These are phyloP conservation scores for Immersiella caudata DNA, from an alignment of 495 filamentous ascomycete species.

Conservation along the genomic window DNA sequence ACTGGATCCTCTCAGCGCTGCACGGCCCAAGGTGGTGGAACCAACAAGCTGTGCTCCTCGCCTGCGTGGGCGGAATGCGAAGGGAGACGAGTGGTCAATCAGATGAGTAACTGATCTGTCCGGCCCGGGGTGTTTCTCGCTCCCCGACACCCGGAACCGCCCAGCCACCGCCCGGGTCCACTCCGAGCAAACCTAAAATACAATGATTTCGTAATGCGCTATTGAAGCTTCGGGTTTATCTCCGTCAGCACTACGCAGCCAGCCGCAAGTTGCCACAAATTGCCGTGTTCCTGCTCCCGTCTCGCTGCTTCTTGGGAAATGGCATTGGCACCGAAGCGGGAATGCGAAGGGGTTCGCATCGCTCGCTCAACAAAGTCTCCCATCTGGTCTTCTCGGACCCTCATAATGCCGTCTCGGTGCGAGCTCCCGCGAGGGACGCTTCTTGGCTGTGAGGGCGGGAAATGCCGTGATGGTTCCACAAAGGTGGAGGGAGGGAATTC, in stretches of 20 bases:
- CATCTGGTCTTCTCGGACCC: not conserved
- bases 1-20: not conserved
- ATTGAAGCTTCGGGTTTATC: not conserved
- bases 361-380: not conserved
- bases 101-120: not conserved
- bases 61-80: not conserved
- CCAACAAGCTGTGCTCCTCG: not conserved
- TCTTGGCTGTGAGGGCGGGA: not conserved
- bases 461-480: not conserved
- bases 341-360: not conserved
- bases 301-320: not conserved
- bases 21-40: not conserved
- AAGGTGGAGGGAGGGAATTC: not conserved
- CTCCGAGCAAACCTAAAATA: not conserved
- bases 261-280: not conserved
- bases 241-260: not conserved
- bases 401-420: not conserved
- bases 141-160: constrained; percentile 1
- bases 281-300: too few relatives aligned
- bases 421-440: not conserved
- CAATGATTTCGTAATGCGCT: not conserved
- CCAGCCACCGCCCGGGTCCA: not conserved
- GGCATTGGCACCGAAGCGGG: not conserved
- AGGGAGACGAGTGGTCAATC: not conserved
- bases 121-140: not conserved